Conservation (phyloP, 2,329 filamentous ascomycete genomes). For the Thermoascus crustaceus region DNA sequence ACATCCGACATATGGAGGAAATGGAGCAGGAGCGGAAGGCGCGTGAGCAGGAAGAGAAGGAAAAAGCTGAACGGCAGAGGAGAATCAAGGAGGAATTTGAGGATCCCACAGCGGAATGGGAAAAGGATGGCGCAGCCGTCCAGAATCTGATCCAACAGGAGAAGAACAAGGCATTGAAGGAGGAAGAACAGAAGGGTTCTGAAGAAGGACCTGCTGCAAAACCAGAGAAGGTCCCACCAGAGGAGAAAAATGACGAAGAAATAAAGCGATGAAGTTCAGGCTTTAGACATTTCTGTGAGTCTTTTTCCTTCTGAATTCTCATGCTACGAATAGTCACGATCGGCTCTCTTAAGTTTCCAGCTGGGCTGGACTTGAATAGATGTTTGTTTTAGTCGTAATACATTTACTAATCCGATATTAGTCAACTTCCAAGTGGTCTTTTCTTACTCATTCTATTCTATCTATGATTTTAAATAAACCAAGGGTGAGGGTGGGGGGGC, state of each 20-base stretch:
- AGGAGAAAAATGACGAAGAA: constrained; percentile 1
- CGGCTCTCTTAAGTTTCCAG: neutral
- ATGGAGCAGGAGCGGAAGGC: constrained; percentile 83
- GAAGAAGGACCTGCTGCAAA: constrained; percentile 17
- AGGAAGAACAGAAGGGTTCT: constrained; percentile 13
- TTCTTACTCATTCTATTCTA: too few species aligned
- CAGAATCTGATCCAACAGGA: constrained; percentile 58
- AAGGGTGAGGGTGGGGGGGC: too few species aligned
- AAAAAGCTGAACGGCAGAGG: constrained; percentile 62
- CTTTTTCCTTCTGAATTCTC: neutral
- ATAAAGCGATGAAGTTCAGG: constrained; percentile 7
- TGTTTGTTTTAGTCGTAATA: too few species aligned
- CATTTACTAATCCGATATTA: too few species aligned
- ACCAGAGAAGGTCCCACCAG: constrained; percentile 10
- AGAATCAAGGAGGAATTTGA: constrained; percentile 76
- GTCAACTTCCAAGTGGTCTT: too few species aligned
- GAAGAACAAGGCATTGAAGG: constrained; percentile 30
- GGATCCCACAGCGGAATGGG: constrained; percentile 71
- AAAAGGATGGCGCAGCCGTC: constrained; percentile 77
- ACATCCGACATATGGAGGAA: constrained; percentile 96
- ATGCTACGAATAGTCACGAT: neutral
- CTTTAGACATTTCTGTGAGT: constrained; percentile 1
- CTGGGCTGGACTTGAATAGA: too few species aligned
- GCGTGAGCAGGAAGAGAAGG: constrained; percentile 71
- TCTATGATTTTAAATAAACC: too few species aligned